Evolutionary conservation across 345 rosid genomes (phyloP), one percentile per base, ranked within the genome.

Genomic region (Lumnitzera racemosa): DNA sequence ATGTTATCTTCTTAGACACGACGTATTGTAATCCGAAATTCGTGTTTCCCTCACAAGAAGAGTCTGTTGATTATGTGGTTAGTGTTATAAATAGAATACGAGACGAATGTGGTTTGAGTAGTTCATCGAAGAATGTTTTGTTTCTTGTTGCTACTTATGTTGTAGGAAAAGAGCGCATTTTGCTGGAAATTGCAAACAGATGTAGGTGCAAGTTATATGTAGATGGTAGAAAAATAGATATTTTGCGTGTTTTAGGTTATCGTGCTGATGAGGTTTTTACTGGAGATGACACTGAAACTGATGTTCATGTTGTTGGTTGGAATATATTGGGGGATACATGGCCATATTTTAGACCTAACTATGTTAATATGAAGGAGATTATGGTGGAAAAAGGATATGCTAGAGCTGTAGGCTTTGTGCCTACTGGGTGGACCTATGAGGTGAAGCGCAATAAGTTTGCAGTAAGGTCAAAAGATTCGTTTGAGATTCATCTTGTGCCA

Each of bases 241-340:
- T 87, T 82, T 70, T 92, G 72, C 61, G 57, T 4, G 66, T 81
- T 61, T 70, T 87, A 62, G 94, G 96, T 23, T 76, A 78, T 41
- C 82, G 79, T 36, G 83, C 80, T 16, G 57, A 64, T 46, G 94
- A 79, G 16, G 24, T 78, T 61, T 87, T 87, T 73, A 89, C 94
- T 0, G 82, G 72, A 68, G 85, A 87, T 65, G 79, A 65, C 61
- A 61, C 50, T 46, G 84, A 72, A 77, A 89, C 77, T 56, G 75
- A 84, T 78, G 88, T 85, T 70, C 96, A 92, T 70, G 94, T 89
- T 46, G 90, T 92, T 67, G 96, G 89, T n/a, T 89, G 94, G 98
- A 87, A 87, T 74, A 81, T 85, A 20, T 68, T 92, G 67, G 98
- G 96, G 16, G 96, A 92, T 78, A 85, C 96, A 31, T 87, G 96